Conservation (phyloP, 331 rosid genomes). For the Quercus lobata region DNA sequence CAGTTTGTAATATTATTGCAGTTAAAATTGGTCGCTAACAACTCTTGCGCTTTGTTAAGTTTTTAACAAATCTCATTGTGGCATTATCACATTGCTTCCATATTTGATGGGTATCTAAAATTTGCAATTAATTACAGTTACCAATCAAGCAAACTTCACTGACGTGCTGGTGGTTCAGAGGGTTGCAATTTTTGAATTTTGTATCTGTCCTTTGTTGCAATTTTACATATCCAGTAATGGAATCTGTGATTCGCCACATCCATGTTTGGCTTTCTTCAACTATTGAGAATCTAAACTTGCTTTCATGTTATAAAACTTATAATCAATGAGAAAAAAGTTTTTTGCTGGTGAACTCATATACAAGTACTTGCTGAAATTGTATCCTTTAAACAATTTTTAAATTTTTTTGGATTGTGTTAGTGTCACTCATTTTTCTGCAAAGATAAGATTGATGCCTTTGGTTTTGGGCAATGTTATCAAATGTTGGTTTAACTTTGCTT, state of each 20-base stretch:
- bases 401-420: background rate
- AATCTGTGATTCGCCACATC: conserved; percentile 5
- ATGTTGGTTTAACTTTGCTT: conserved; percentile 11
- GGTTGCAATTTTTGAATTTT: background rate
- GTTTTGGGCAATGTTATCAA: background rate
- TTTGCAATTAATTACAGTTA: background rate
- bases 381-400: background rate
- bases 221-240: background rate
- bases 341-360: background rate
- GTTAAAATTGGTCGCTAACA: background rate
- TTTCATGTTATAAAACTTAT: background rate
- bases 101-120: background rate
- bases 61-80: background rate
- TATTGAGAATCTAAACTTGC: background rate
- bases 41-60: background rate
- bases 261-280: background rate
- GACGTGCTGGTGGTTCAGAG: background rate
- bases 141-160: background rate
- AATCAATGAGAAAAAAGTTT: background rate
- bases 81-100: background rate
- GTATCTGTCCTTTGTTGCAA: background rate
- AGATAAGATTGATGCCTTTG: conserved; percentile 7
- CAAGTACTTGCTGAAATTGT: background rate
- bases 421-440: background rate
- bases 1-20: background rate